Evolutionary conservation across 257 asterid species (phyloP).

Genomic region (Handroanthus guayacan): DNA sequence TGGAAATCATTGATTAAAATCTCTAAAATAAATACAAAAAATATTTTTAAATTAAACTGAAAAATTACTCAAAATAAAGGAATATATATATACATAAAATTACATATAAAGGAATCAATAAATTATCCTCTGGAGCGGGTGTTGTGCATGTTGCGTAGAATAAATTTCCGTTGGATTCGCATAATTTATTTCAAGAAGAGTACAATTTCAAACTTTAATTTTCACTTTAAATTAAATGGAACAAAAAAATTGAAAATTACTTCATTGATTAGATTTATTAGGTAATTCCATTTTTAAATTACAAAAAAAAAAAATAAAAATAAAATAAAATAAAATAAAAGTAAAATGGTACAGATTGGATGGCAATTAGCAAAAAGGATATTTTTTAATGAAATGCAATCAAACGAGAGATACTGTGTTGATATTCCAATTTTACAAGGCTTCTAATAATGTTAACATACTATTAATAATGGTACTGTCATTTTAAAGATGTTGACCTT

Average conservation of each 20-base stretch:
- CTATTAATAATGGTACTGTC: conserved; percentile 18
- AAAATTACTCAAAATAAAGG: not conserved
- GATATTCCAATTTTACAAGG: conserved; percentile 10
- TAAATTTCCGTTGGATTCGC: conserved; percentile 28
- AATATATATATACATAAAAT: not conserved
- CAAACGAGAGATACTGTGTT: conserved; percentile 25
- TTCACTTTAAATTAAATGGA: conserved; percentile 14
- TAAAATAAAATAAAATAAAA: not conserved
- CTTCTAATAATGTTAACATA: not conserved
- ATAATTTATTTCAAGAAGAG: conserved; percentile 25
- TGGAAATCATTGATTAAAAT: no score
- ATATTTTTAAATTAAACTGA: not conserved
- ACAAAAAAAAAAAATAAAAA: no score
- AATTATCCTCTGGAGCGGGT: conserved; percentile 17
- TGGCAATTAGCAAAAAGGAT: not conserved
- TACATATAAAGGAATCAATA: not conserved
- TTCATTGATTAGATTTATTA: not conserved
- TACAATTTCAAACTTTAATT: conserved; percentile 30
- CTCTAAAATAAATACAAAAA: no score
- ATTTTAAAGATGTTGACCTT: conserved; percentile 31
- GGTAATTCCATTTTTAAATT: not conserved
- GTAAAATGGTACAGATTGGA: not conserved
- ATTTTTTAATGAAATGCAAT: conserved; percentile 25
- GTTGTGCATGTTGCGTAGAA: conserved; percentile 42
- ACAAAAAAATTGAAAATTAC: not conserved